A percentile compares a stretch with the other conserved stretches of the same genome.
Evolutionary conservation across 352 stramenopile genomes (phyloP).

Genomic region (Globisporangium cylindrosporum): DNA sequence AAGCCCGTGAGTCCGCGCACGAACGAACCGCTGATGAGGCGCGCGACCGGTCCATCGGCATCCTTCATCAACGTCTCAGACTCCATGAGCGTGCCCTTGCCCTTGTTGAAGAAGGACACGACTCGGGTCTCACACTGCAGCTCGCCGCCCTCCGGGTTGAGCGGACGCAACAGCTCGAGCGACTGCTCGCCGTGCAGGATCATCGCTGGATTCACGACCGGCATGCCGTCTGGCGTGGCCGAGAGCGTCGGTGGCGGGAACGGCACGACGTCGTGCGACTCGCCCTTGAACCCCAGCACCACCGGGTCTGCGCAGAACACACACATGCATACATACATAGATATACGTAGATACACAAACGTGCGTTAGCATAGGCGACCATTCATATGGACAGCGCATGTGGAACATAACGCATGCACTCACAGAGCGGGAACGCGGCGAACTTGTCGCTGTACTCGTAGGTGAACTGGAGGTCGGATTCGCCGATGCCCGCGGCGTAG

Average conservation of each 20-base stretch:
- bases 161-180: conserved; percentile 72
- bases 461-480: conserved; percentile 82
- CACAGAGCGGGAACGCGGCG: conserved; percentile 82
- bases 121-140: conserved; percentile 64
- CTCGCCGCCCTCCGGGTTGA: conserved; percentile 53
- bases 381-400: not conserved
- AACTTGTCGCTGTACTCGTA: conserved; percentile 88
- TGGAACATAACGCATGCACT: not conserved
- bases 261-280: conserved; percentile 81
- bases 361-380: not conserved
- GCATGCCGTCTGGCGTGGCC: conserved; percentile 61
- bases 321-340: not conserved
- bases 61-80: conserved; percentile 80
- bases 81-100: conserved; percentile 82
- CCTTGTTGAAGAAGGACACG: conserved; percentile 84
- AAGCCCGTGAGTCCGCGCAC: conserved; percentile 78
- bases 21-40: conserved; percentile 80
- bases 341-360: not conserved
- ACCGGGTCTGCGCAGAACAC: conserved; percentile 52
- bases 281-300: conserved; percentile 85
- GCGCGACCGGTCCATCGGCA: conserved; percentile 54
- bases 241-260: conserved; percentile 79
- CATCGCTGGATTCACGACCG: conserved; percentile 76
- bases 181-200: conserved; percentile 86
- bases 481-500: conserved; percentile 88